Evolutionary conservation across 2,329 filamentous ascomycete species (phyloP).

Genomic region (Arthrocladium fulminans): DNA sequence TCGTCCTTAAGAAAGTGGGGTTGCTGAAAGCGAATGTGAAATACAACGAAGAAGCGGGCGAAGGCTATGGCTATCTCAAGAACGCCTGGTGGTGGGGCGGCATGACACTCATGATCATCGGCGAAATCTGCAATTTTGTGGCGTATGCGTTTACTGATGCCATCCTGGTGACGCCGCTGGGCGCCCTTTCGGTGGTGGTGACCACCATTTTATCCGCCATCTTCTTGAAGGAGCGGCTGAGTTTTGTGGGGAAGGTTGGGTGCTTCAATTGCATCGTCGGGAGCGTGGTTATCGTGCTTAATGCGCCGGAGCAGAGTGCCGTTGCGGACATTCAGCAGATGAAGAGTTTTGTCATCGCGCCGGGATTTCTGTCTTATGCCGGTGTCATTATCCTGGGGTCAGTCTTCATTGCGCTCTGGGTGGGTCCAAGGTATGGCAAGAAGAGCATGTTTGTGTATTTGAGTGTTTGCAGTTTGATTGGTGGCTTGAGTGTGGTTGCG

Average conservation of each 20-base stretch:
- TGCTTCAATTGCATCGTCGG: constrained; percentile 94
- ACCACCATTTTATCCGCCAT: constrained; percentile 86
- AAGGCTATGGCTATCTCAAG: constrained; percentile 95
- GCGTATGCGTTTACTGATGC: constrained; percentile 96
- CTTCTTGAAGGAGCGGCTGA: constrained; percentile 89
- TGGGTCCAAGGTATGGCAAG: constrained; percentile 81
- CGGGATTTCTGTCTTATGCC: constrained; percentile 76
- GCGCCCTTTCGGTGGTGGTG: constrained; percentile 84
- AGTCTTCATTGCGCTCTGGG: constrained; percentile 64
- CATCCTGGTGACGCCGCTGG: constrained; percentile 85
- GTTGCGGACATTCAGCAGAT: constrained; percentile 86
- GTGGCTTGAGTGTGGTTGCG: constrained; percentile 86
- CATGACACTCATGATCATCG: constrained; percentile 94
- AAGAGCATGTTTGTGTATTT: constrained; percentile 97
- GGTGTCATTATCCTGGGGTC: constrained; percentile 73
- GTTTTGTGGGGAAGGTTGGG: constrained; percentile 89
- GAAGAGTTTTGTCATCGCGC: constrained; percentile 75
- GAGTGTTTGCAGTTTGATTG: constrained; percentile 89
- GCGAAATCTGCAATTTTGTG: constrained; percentile 94
- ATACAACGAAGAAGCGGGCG: constrained; percentile 89
- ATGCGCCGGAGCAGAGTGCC: constrained; percentile 77
- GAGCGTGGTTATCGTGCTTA: constrained; percentile 87
- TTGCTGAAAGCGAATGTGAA: constrained; percentile 88
- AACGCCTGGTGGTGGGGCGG: constrained; percentile 91
- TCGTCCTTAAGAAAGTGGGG: constrained; percentile 90